Evolutionary conservation across 2,329 filamentous ascomycete species (phyloP).

Genomic region (Diplodia mutila): DNA sequence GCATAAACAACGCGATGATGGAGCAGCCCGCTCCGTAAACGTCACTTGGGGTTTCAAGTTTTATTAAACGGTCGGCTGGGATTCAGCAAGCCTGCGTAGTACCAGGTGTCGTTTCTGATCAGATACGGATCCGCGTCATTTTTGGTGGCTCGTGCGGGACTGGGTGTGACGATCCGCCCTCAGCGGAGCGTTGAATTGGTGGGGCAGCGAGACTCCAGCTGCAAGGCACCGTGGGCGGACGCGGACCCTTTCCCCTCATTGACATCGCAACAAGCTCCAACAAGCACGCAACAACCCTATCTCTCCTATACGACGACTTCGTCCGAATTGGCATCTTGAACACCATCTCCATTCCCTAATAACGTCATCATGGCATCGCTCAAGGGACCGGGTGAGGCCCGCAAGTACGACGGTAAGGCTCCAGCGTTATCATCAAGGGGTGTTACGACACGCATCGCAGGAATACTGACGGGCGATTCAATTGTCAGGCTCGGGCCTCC

Average conservation of each 20-base stretch:
- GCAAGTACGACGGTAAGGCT: slow-evolving; percentile 59
- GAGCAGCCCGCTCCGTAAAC: slow-evolving; percentile 1
- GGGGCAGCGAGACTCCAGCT: neutral
- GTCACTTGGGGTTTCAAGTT: slow-evolving; percentile 15
- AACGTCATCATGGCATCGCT: slow-evolving; percentile 36
- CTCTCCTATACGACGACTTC: neutral
- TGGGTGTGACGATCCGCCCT: slow-evolving; percentile 11
- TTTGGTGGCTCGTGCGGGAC: slow-evolving; percentile 16
- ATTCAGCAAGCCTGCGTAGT: neutral
- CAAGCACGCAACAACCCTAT: neutral
- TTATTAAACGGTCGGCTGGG: slow-evolving; percentile 5
- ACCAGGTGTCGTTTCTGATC: neutral
- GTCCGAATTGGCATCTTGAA: neutral
- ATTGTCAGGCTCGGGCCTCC: slow-evolving; percentile 66
- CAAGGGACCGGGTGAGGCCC: slow-evolving; percentile 66
- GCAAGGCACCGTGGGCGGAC: slow-evolving; percentile 12
- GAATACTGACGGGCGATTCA: slow-evolving; percentile 66
- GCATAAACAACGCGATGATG: slow-evolving; percentile 3
- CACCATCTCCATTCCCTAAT: neutral
- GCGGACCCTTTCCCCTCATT: slow-evolving; percentile 21
- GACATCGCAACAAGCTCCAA: slow-evolving; percentile 18
- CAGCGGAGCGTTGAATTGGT: slow-evolving; percentile 8
- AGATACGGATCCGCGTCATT: slow-evolving; percentile 17
- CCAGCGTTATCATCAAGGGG: neutral
- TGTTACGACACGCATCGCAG: neutral